Evolutionary conservation across 1,284 basidiomycete genomes (phyloP).

Genomic region (Trametes versicolor): DNA sequence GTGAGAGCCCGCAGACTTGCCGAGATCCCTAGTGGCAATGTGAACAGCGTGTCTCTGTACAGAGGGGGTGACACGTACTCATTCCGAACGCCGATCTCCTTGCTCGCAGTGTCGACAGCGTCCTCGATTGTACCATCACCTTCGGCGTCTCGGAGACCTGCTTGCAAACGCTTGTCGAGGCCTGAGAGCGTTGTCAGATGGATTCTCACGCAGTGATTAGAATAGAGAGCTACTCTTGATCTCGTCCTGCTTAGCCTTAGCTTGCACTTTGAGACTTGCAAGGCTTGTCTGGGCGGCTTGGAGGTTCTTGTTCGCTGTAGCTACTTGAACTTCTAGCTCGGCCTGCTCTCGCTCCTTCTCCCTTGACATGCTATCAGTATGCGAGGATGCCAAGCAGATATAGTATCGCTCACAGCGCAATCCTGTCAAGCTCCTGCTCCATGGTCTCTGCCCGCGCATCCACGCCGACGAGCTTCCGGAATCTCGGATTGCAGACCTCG

Average conservation of each 20-base stretch:
- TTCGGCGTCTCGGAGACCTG: conserved; percentile 52
- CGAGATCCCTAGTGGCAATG: conserved; percentile 38
- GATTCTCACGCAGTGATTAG: not conserved
- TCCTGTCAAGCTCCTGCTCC: conserved; percentile 74
- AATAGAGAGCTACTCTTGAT: conserved; percentile 58
- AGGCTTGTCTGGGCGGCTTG: conserved; percentile 72
- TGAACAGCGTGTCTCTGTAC: not conserved
- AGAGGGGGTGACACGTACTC: conserved; percentile 52
- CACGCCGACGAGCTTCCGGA: conserved; percentile 69
- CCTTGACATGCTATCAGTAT: conserved; percentile 50
- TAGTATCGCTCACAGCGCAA: conserved; percentile 59
- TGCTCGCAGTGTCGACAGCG: conserved; percentile 65
- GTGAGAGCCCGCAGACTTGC: conserved; percentile 50
- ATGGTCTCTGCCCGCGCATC: conserved; percentile 72
- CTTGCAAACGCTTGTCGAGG: conserved; percentile 63
- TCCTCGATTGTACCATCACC: conserved; percentile 53
- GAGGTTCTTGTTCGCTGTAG: conserved; percentile 61
- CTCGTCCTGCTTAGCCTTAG: conserved; percentile 73
- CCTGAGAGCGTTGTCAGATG: conserved; percentile 46
- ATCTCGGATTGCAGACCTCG: conserved; percentile 67
- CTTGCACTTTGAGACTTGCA: conserved; percentile 63
- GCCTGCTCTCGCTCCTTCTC: conserved; percentile 72
- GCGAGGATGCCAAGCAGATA: not conserved
- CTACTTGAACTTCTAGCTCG: conserved; percentile 63
- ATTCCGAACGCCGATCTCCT: conserved; percentile 62